Evolutionary conservation across 768 basidiomycete species (phyloP), one percentile per base, ranked within the genome.

Genomic region (Boletus subcaerulescens): DNA sequence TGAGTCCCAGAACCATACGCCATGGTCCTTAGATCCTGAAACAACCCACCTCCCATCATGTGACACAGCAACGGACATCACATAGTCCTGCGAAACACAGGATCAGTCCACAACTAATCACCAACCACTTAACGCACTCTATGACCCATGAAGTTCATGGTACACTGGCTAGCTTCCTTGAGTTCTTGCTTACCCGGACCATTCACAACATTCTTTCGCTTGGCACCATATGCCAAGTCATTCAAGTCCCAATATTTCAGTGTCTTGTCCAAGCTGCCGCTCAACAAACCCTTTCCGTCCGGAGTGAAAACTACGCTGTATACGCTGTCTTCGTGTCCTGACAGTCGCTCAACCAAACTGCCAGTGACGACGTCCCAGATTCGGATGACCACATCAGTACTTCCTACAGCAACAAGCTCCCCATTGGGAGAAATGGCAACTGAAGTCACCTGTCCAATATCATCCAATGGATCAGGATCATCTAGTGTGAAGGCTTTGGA

Each of bases 1-100:
- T 48, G 91, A 84, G 67, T 95, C 91, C 87, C 91, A 93, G 68
- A 96, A 93, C 69, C 95, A 92, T 52, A 99, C 93, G 1, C 93
- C 89, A 13, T 96, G 88, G 69, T 99, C 97, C 74, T 98, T 98
- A 33, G 86, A 87, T 48, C 97, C 96, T 12, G 92, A 94, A 13
- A 97, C 95, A 61, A 98, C 87, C 91, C 93, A 89, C 60, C 91
- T 84, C 56, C 91, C 92, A 71, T 98, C 95, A 59, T 92, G 89
- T 45, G 91, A 93, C 46, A 94, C 91, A n/a, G 84, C 85, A 44
- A 87, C 85, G 43, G 81, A 83, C 48, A 89, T 76, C 55, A 89
- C 87, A 55, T 87, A 88, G 68, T 89, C 87, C 83, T 85, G 60
- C 32, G 1, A 18, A 36, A 29, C 45, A 42, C 46, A 22, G 5